phyloP scores from a whole-genome alignment of 1,284 basidiomycete species.

The Ganoderma meredithae region DNA sequence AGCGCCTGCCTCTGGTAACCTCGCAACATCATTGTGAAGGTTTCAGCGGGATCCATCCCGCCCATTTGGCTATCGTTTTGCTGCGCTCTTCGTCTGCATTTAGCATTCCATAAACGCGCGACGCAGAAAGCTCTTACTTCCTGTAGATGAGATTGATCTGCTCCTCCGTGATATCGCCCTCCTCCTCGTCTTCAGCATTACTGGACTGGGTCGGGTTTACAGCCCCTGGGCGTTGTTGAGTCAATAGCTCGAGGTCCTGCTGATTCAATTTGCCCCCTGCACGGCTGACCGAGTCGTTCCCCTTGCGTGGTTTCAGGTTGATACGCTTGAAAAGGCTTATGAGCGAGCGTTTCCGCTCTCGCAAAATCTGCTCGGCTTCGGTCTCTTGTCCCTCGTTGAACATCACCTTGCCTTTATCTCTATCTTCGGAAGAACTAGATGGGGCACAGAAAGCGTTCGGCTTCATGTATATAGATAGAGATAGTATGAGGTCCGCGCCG shows the following conservation, averaged over 20 bases:
- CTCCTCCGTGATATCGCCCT: slow-evolving; percentile 79
- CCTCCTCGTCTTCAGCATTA: slow-evolving; percentile 73
- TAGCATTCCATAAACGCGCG: neutral
- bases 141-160: slow-evolving; percentile 85
- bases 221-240: slow-evolving; percentile 41
- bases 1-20: slow-evolving; percentile 97
- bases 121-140: slow-evolving; percentile 52
- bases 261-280: slow-evolving; percentile 47
- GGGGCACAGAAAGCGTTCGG: slow-evolving; percentile 67
- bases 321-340: slow-evolving; percentile 70
- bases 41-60: slow-evolving; percentile 84
- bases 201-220: slow-evolving; percentile 53
- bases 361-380: slow-evolving; percentile 72
- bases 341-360: slow-evolving; percentile 78
- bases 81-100: slow-evolving; percentile 69
- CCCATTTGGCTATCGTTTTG: slow-evolving; percentile 79
- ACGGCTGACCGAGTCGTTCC: slow-evolving; percentile 25
- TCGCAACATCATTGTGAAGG: slow-evolving; percentile 83
- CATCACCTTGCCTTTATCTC: slow-evolving; percentile 48
- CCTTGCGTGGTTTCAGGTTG: slow-evolving; percentile 59
- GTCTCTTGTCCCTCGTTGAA: slow-evolving; percentile 82
- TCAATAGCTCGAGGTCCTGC: slow-evolving; percentile 50
- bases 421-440: slow-evolving; percentile 41
- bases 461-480: slow-evolving; percentile 72
- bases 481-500: slow-evolving; percentile 75